Evolutionary conservation across 2,329 filamentous ascomycete species (phyloP), one percentile per base, ranked within the genome.

Genomic region (Fusarium liriodendri): DNA sequence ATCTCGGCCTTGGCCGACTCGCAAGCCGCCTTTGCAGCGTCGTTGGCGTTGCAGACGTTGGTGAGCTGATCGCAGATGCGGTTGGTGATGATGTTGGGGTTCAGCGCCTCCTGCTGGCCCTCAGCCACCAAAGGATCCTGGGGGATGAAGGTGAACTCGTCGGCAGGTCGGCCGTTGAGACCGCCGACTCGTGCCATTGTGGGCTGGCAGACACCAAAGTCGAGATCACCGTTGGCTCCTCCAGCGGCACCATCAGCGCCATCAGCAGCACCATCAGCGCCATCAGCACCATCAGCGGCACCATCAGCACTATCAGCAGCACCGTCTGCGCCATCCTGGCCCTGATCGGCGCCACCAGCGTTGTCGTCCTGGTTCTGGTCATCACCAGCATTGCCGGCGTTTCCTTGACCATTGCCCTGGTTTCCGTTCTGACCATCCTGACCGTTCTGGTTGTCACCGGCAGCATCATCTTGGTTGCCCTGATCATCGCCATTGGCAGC

Each of bases 21-120:
- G 81, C 89, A 91, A 6, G 86, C 85, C 14, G 85, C 79, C 73
- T 88, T 85, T 63, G 90, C 91, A 5, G 89, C 90, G 29, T 84
- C 85, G 78, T 90, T 91, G 62, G 91, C 91, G 42, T 85, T 83
- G 83, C 91, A 93, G 40, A 91, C 89, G 82, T 92, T 93, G 79
- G 82, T 87, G 67, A 93, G 86, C 84, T 93, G 90, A 82, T 93
- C 91, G 82, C 89, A 91, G 80, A 93, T 90, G 70, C 90, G 88
- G 86, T 92, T 93, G 80, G 90, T 92, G 85, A 93, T 93, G 85
- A 93, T 93, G 84, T 89, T 89, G 66, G 91, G 91, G 88, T 93
- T 93, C 54, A 93, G 85, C 10, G 91, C 91, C 79, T 93, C 91
- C 77, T 90, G 83, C 82, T 93, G 91, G 67, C 80, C 80, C 78